Percentiles rank a stretch among this genome's conserved stretches.
phyloP scores from a whole-genome alignment of 2,329 filamentous ascomycete species.

The Amesomyces nigricolor region DNA sequence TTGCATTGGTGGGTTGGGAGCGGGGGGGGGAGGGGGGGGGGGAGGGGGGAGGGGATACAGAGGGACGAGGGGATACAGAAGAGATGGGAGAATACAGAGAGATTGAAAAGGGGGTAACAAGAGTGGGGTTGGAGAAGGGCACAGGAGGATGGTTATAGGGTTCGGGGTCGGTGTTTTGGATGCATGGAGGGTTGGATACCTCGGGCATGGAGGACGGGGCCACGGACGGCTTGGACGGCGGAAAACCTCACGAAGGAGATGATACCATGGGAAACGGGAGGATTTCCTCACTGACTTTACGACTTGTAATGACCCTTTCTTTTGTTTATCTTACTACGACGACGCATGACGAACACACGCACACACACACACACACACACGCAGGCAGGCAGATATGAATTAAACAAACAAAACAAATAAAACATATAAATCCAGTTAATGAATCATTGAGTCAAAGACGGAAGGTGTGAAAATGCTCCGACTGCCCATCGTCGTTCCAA shows the following conservation, averaged over 20 bases:
- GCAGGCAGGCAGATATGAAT: background rate
- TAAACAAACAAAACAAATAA: background rate
- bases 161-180: background rate
- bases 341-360: background rate
- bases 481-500: no score
- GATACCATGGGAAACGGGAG: constrained; percentile 16
- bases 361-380: no score
- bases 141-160: background rate
- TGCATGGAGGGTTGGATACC: background rate
- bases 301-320: constrained; percentile 20
- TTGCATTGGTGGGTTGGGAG: background rate
- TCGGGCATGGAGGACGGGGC: background rate
- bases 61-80: no score
- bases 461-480: no score
- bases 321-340: constrained; percentile 7
- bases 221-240: background rate
- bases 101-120: background rate
- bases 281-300: constrained; percentile 12
- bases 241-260: background rate
- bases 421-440: no score
- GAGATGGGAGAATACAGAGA: no score
- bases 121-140: background rate
- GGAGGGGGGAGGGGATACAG: background rate
- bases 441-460: no score
- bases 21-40: background rate